These are phyloP conservation scores for Somion occarium DNA, from an alignment of 1,284 basidiomycete genomes.

Conservation along the genomic window DNA sequence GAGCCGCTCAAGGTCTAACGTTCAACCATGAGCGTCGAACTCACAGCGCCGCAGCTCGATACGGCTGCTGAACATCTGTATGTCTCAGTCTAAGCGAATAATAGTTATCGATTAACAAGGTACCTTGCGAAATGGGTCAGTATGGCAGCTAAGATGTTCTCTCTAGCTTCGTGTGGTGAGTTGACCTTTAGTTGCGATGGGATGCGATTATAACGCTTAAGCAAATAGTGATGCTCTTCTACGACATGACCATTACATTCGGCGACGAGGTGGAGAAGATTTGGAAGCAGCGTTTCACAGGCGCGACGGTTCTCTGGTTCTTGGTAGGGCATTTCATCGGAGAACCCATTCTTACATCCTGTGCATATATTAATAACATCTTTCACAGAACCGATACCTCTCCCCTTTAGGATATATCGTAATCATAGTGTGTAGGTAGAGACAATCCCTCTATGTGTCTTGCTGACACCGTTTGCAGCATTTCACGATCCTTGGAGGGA, in stretches of 20 bases:
- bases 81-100: constrained; percentile 5
- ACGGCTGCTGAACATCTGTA: constrained; percentile 20
- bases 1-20: not conserved
- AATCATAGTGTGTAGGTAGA: constrained; percentile 21
- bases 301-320: constrained; percentile 24
- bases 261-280: constrained; percentile 27
- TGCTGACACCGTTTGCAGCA: constrained; percentile 10
- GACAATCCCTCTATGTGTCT: not conserved
- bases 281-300: constrained; percentile 25
- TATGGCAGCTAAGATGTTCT: constrained; percentile 25
- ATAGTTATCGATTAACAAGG: no score
- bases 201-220: not conserved
- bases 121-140: constrained; percentile 8
- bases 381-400: constrained; percentile 22
- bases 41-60: constrained; percentile 12
- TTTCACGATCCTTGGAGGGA: constrained; percentile 24
- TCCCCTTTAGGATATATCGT: constrained; percentile 25
- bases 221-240: constrained; percentile 23
- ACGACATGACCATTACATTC: constrained; percentile 24
- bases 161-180: constrained; percentile 24
- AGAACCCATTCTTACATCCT: not conserved
- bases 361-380: no score
- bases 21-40: not conserved
- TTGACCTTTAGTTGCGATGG: not conserved
- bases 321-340: constrained; percentile 14